Evolutionary conservation across 2,329 filamentous ascomycete genomes (phyloP), one percentile per base, ranked within the genome.

Genomic region (Sporothrix brunneoviolacea): DNA sequence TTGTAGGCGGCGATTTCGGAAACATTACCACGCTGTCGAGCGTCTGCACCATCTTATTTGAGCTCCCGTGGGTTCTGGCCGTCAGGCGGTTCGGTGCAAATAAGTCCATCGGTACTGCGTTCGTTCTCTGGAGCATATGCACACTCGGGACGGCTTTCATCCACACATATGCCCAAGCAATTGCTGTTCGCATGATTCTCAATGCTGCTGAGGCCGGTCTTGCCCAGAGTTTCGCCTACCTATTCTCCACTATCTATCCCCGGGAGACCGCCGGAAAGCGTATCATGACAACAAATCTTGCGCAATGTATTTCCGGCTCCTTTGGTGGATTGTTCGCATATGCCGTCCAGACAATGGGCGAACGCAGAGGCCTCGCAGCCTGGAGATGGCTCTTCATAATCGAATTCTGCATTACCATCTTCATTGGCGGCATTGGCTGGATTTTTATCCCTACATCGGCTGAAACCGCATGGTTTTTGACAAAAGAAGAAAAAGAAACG

Each of bases 301-400:
- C 58, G 10, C 59, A 58, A 19, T 52, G 49, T 24, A 51, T 59
- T n/a, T 59, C 52, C 30, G 60, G 60, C 8, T 59, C 50, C 7
- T 58, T 59, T 41, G 55, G 57, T 19, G 59, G 59, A 2, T 30
- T 57, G 12, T 47, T 56, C 39, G 54, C 54, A 3, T 52, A 54
- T 33, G 53, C 35, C 2, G 36, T 52, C 13, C 63, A 67, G 9
- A 65, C 66, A 4, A 63, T 75, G 35, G 70, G 74, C 21, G 68
- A 67, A 5, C 61, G 60, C 18, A 65, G 64, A 36, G 70, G 70
- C 1, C 63, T 75, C 9, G 60, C 62, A 8, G 71, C 71, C 3
- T 75, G 71, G 72, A 60, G 69, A 52, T 75, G 71, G 71, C 57
- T 72, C 1, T 74, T 74, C 54, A 68, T 70, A 39, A 58, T 66